Conservation (phyloP, 176 grass and related monocot species). For the Echinochloa phyllopogon region DNA sequence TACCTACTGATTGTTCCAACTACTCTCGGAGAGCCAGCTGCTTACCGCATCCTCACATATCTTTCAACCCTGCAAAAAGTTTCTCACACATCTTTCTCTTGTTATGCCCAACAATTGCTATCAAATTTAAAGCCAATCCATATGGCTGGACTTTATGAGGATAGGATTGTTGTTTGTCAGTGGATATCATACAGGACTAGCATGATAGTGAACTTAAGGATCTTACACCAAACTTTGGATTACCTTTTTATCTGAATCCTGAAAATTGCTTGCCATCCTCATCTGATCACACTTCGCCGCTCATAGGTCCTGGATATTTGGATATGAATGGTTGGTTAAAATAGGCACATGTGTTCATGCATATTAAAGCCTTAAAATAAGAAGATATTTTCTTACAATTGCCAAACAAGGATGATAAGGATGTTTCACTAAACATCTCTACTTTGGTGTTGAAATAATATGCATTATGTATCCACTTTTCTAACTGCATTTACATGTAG, state of each 20-base stretch:
- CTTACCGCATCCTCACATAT: conserved; percentile 18
- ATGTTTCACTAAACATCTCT: not conserved
- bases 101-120: conserved; percentile 9
- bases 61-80: not conserved
- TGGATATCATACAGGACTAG: conserved; percentile 3
- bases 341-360: not conserved
- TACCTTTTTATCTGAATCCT: not conserved
- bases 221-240: conserved; percentile 16
- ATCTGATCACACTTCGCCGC: not conserved
- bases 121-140: conserved; percentile 13
- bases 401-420: not conserved
- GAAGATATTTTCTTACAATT: not conserved
- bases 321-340: conserved; percentile 4
- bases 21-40: conserved; percentile 22
- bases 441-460: not conserved
- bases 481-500: conserved; percentile 18
- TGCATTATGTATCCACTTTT: not conserved
- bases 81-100: not conserved
- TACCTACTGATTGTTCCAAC: conserved; percentile 20
- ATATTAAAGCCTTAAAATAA: conserved; percentile 12
- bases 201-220: conserved; percentile 29
- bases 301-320: not conserved
- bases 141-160: conserved; percentile 11
- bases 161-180: conserved; percentile 7
- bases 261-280: not conserved